A percentile compares a stretch with the other conserved stretches of the same genome.
Evolutionary conservation across 176 grass and related monocot species (phyloP).

Genomic region (Secale cereale): DNA sequence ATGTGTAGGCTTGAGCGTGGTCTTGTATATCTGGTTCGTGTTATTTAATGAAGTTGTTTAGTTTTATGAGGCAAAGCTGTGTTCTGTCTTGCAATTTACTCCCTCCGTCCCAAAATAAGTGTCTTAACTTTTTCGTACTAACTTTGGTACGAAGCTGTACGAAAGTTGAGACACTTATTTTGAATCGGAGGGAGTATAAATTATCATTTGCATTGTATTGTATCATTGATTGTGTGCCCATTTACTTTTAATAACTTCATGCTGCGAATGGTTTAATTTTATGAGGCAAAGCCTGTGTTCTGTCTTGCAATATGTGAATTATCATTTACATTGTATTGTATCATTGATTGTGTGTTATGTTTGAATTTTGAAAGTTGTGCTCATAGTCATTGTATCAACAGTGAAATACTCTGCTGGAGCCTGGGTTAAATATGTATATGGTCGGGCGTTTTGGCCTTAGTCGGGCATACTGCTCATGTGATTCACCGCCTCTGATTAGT

Average conservation of each 20-base stretch:
- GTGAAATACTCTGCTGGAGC: neutral
- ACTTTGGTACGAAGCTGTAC: no score
- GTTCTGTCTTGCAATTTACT: neutral
- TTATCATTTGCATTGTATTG: neutral
- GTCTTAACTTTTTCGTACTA: no score
- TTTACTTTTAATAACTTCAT: neutral
- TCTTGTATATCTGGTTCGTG: neutral
- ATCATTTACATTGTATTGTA: neutral
- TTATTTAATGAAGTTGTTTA: neutral
- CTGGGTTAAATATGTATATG: neutral
- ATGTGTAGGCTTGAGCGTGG: neutral
- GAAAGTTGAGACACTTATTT: no score
- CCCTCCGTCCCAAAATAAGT: no score
- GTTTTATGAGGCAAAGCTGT: neutral
- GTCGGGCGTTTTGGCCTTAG: neutral
- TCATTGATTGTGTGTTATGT: constrained; percentile 5
- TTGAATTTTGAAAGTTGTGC: constrained; percentile 7
- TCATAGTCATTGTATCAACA: neutral
- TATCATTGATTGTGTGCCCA: neutral
- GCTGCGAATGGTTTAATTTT: constrained; percentile 11
- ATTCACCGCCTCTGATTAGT: neutral
- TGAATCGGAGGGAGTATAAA: no score
- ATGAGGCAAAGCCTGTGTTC: neutral
- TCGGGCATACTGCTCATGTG: neutral
- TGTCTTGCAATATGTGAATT: neutral